Conservation (phyloP, 768 basidiomycete genomes). For the Podaxis carcinomalis region DNA sequence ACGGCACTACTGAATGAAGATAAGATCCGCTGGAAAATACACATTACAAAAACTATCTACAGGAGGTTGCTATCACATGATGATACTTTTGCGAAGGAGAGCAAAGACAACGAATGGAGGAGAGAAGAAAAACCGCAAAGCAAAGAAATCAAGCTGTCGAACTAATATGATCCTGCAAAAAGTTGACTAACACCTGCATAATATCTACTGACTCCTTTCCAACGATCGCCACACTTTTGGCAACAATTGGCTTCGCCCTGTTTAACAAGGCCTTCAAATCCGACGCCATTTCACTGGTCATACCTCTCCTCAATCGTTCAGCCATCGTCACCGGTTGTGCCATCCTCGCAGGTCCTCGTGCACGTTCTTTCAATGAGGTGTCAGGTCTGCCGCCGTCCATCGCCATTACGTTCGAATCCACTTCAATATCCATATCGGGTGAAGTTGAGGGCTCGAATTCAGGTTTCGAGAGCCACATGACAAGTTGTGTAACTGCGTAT, state of each 20-base stretch:
- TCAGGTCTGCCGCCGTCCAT: conserved; percentile 31
- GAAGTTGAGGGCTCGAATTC: conserved; percentile 46
- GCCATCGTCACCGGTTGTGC: conserved; percentile 44
- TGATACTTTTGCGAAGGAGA: neutral
- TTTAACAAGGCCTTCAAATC: conserved; percentile 65
- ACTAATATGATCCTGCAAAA: conserved; percentile 60
- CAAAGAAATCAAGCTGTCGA: conserved; percentile 27
- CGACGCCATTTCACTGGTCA: conserved; percentile 76
- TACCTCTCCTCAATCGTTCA: conserved; percentile 64
- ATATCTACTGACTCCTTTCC: conserved; percentile 50
- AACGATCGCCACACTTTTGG: conserved; percentile 49
- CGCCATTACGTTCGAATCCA: conserved; percentile 20
- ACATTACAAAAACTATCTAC: conserved; percentile 4
- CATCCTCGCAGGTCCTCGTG: conserved; percentile 37
- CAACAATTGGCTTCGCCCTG: conserved; percentile 61
- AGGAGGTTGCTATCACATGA: neutral
- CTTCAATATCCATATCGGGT: conserved; percentile 42
- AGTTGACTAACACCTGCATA: conserved; percentile 54
- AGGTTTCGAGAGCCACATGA: conserved; percentile 72
- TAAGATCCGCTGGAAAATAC: neutral
- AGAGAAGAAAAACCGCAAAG: conserved; percentile 4
- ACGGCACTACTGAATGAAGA: neutral
- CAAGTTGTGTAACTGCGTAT: conserved; percentile 74
- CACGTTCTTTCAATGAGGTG: conserved; percentile 25
- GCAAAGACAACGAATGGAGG: neutral